Base-by-base conservation (phyloP, 1,139 yeast species). In the Candida tetrigidarum region DNA sequence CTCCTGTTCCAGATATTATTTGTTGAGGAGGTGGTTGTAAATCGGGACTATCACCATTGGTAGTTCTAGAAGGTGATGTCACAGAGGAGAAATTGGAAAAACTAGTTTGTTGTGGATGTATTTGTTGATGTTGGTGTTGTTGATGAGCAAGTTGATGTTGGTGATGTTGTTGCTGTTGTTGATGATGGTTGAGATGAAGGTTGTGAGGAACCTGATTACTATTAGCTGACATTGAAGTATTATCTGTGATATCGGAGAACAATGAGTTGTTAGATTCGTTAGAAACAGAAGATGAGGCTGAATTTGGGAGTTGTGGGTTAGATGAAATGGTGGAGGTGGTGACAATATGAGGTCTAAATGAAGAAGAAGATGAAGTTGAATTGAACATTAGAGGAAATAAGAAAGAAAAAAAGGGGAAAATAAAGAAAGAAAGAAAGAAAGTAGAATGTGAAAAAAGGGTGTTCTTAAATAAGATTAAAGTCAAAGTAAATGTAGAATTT, bases 1-100 rank as follows among this genome's bases (percentile, higher is more conserved):
- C 54, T 14, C 53, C 55, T 8, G 53, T 50, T 11, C 53, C 51
- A 5, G 49, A 39, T 18, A 51, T 42, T 37, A 46, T 26, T 18
- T 22, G 36, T 10, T 42, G 42, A 6, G 38, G 33, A 18, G 34
- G 44, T 12, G 37, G 43, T n/a, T 35, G 36, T 10, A 27, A 29
- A 9, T 32, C 42, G 3, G 42, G 37, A 12, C 39, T 25, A 11
- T 11, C 14, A 18, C 11, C 27, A 5, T n/a, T 22, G 12, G 16
- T 15, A 22, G 16, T 36, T 11, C 32, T 26, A 5, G 20, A 18
- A 3, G 39, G 39, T 5, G 39, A 36, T 6, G 12, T 15, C 26
- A 26, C 16, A 4, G 37, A 27, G 12, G 43, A 25, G 8, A 32
- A 32, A 18, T 32, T 32, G 22, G 14, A n/a, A 32, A 32, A 32